Conservation (phyloP, 2,329 filamentous ascomycete species). For the Aspergillus cejpii region DNA sequence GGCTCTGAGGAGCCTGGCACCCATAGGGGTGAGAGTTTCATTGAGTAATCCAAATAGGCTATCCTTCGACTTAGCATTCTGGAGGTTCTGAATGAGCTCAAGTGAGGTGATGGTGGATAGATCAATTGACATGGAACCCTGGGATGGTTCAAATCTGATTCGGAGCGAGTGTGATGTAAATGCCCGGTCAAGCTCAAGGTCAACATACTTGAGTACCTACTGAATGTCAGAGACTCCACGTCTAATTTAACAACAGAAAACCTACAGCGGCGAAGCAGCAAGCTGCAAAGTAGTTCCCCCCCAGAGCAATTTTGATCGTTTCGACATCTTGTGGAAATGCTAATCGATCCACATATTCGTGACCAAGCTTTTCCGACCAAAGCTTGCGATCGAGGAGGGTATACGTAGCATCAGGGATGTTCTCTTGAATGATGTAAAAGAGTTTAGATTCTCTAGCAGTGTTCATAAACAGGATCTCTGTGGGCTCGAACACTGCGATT, state of each 20-base stretch:
- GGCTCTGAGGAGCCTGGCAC: slow-evolving; percentile 70
- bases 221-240: neutral
- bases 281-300: slow-evolving; percentile 78
- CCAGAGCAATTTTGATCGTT: slow-evolving; percentile 68
- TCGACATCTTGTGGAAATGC: slow-evolving; percentile 75
- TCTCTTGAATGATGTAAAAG: slow-evolving; percentile 65
- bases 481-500: slow-evolving; percentile 70
- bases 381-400: slow-evolving; percentile 66
- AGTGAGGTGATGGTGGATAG: slow-evolving; percentile 77
- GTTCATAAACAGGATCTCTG: slow-evolving; percentile 69
- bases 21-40: slow-evolving; percentile 81
- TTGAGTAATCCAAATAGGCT: slow-evolving; percentile 82
- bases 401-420: slow-evolving; percentile 57
- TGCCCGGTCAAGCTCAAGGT: slow-evolving; percentile 59
- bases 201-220: slow-evolving; percentile 74
- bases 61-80: slow-evolving; percentile 68
- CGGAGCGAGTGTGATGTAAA: slow-evolving; percentile 76
- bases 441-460: slow-evolving; percentile 70
- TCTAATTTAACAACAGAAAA: neutral
- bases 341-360: slow-evolving; percentile 71
- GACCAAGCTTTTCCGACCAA: slow-evolving; percentile 72
- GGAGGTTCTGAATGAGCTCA: slow-evolving; percentile 83
- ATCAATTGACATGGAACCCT: slow-evolving; percentile 94
- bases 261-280: slow-evolving; percentile 80
- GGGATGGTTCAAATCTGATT: slow-evolving; percentile 78